phyloP scores from a whole-genome alignment of 164 flowering plant genomes.

The Tetracentron sinense region DNA sequence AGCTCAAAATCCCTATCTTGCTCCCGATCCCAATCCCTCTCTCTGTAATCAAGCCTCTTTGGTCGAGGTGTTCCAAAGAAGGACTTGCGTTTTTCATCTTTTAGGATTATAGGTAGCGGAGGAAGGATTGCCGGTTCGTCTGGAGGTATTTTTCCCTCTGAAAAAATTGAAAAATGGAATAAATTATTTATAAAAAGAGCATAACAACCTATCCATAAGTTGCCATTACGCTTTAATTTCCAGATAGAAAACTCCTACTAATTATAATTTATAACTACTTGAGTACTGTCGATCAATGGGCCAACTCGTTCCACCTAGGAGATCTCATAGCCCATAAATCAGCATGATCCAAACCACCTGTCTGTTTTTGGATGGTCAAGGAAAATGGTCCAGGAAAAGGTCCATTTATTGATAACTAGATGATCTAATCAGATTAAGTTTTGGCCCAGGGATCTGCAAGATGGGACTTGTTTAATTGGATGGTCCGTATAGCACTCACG shows the following conservation, averaged over 20 bases:
- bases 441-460: not conserved
- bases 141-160: constrained; percentile 83
- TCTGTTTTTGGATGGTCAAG: not conserved
- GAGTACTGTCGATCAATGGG: not conserved
- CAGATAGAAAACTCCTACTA: not conserved
- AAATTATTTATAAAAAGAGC: not conserved
- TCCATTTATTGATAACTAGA: not conserved
- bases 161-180: not conserved
- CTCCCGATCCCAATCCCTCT: constrained; percentile 88
- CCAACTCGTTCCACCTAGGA: not conserved
- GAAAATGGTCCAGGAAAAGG: not conserved
- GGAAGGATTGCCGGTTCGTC: constrained; percentile 96
- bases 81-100: constrained; percentile 61
- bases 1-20: constrained; percentile 96
- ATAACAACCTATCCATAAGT: not conserved
- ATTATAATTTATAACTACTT: not conserved
- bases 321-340: not conserved
- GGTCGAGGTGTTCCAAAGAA: constrained; percentile 68
- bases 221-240: constrained; percentile 1
- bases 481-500: too few relatives aligned
- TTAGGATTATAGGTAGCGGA: constrained; percentile 72
- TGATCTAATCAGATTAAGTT: not conserved
- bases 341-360: not conserved
- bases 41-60: constrained; percentile 65
- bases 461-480: not conserved